Evolutionary conservation across 805 yeast species (phyloP).

Genomic region (Suhomyces tanzawaensis): DNA sequence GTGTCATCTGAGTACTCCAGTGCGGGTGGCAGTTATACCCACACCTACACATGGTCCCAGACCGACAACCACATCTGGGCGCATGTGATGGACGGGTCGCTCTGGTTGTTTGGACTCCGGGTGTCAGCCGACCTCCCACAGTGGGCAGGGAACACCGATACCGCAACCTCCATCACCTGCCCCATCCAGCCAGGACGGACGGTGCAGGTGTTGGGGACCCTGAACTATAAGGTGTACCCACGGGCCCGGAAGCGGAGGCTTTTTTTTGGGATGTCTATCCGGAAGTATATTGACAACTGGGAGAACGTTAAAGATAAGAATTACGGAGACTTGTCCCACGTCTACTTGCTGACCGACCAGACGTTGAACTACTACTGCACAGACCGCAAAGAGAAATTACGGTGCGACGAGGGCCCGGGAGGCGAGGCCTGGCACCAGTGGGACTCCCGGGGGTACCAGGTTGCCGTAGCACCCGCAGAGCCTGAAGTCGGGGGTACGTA

Average conservation of each 20-base stretch:
- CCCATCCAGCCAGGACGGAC: constrained; percentile 14
- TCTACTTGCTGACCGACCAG: constrained; percentile 10
- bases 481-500: too few relatives aligned
- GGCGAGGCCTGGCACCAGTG: too few relatives aligned
- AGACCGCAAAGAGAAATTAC: constrained; percentile 9
- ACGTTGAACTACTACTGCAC: constrained; percentile 14
- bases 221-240: constrained; percentile 13
- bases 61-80: not conserved
- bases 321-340: constrained; percentile 14
- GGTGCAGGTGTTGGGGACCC: constrained; percentile 19
- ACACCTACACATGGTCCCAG: constrained; percentile 11
- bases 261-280: not conserved
- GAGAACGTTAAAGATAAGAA: not conserved
- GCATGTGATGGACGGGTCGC: not conserved
- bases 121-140: not conserved
- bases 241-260: constrained; percentile 11
- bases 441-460: too few relatives aligned
- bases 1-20: constrained; percentile 15
- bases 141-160: not conserved
- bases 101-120: not conserved
- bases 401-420: not conserved
- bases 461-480: too few relatives aligned
- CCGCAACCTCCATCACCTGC: constrained; percentile 17
- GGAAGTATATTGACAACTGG: not conserved
- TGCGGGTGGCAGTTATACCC: constrained; percentile 17